Percentiles rank a stretch among this genome's conserved stretches.
These are phyloP conservation scores for Cladosporium sp. DNA, from an alignment of 2,329 filamentous ascomycete genomes.

Conservation along the genomic window DNA sequence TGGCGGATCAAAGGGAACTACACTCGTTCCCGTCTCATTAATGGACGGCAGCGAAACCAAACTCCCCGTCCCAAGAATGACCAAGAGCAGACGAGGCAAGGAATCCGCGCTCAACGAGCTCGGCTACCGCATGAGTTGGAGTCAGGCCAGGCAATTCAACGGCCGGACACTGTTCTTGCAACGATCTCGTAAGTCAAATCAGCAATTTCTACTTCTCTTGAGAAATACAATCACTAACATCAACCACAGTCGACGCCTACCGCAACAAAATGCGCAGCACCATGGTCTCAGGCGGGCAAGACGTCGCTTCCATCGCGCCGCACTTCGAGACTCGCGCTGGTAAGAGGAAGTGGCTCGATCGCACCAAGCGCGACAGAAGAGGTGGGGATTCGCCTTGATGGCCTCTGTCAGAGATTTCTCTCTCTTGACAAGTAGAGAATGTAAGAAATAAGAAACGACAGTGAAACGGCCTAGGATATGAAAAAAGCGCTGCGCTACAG, in stretches of 20 bases:
- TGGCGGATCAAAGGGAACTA: conserved; percentile 36
- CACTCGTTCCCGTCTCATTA: conserved; percentile 45
- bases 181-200: conserved; percentile 67
- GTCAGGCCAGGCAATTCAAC: conserved; percentile 87
- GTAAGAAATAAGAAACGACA: neutral
- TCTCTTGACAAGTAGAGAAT: neutral
- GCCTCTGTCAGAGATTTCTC: neutral
- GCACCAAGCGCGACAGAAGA: conserved; percentile 34
- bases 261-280: conserved; percentile 83
- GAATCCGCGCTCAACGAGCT: conserved; percentile 91
- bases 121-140: conserved; percentile 94
- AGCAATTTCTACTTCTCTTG: too few relatives aligned
- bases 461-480: too few relatives aligned
- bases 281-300: conserved; percentile 73
- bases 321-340: conserved; percentile 87
- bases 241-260: conserved; percentile 74
- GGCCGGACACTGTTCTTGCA: conserved; percentile 83
- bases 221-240: neutral
- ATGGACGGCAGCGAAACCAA: conserved; percentile 67
- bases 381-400: conserved; percentile 11
- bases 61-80: conserved; percentile 70
- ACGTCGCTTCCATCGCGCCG: conserved; percentile 66
- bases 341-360: conserved; percentile 59
- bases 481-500: too few relatives aligned
- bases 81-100: conserved; percentile 64